A percentile compares a stretch with the other conserved stretches of the same genome.
Evolutionary conservation across 768 basidiomycete species (phyloP).

Genomic region (Mycena metata): DNA sequence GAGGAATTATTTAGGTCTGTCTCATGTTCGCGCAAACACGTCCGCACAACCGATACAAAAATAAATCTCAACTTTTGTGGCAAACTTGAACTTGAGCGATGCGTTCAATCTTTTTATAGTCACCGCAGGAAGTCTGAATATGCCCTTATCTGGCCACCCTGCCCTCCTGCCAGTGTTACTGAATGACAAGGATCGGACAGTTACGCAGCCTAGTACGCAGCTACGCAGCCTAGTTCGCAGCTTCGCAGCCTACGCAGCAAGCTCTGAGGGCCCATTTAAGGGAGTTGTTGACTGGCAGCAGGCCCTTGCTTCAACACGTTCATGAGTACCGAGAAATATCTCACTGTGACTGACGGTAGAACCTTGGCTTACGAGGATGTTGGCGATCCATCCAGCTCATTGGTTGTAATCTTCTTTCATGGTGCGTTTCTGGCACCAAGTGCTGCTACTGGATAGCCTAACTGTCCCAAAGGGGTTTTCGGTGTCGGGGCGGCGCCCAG

Average conservation of each 20-base stretch:
- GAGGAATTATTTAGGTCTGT: too few relatives aligned
- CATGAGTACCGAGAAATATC: conserved; percentile 49
- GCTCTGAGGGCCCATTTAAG: background rate
- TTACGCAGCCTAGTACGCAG: background rate
- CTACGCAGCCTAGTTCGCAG: too few relatives aligned
- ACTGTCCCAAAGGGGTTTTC: conserved; percentile 47
- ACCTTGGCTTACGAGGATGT: conserved; percentile 67
- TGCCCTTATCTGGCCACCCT: too few relatives aligned
- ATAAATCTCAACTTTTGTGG: too few relatives aligned
- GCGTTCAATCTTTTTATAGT: too few relatives aligned
- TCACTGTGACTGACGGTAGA: conserved; percentile 58
- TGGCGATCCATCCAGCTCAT: conserved; percentile 63
- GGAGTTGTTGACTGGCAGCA: too few relatives aligned
- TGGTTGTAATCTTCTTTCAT: conserved; percentile 67
- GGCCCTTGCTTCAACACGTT: background rate
- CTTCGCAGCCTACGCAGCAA: background rate
- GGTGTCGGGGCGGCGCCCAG: conserved; percentile 59
- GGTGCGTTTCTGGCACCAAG: conserved; percentile 43
- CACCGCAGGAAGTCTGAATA: too few relatives aligned
- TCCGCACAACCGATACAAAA: too few relatives aligned
- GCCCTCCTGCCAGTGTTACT: too few relatives aligned
- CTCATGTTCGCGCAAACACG: conserved; percentile 22
- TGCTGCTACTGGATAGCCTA: too few relatives aligned
- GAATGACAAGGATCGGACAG: background rate
- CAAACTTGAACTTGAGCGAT: too few relatives aligned